phyloP scores from a whole-genome alignment of 371 early-diverging fungal genomes.

The Mucor saturninus region DNA sequence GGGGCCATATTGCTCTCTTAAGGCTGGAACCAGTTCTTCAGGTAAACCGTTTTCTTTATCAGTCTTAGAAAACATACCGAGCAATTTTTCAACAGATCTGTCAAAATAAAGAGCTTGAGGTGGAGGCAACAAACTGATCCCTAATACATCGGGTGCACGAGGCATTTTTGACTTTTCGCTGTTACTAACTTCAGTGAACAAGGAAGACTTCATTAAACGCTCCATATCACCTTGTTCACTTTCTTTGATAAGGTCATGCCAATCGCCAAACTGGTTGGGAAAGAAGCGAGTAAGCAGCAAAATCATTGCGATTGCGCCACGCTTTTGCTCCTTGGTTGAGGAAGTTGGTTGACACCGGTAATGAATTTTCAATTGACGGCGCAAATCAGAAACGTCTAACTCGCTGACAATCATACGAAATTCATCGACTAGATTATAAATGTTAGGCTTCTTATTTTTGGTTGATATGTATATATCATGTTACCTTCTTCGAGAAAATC shows the following conservation, averaged over 20 bases:
- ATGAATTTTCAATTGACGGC: slow-evolving; percentile 79
- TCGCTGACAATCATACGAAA: slow-evolving; percentile 83
- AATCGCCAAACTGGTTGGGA: slow-evolving; percentile 73
- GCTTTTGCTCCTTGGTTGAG: slow-evolving; percentile 68
- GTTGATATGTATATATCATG: not conserved
- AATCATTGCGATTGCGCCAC: slow-evolving; percentile 76
- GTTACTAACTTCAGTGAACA: slow-evolving; percentile 35
- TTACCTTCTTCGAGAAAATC: slow-evolving; percentile 87
- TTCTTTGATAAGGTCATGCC: slow-evolving; percentile 86
- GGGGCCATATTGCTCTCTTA: slow-evolving; percentile 80
- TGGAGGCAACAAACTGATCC: slow-evolving; percentile 46
- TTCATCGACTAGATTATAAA: slow-evolving; percentile 28
- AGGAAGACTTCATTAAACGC: slow-evolving; percentile 47
- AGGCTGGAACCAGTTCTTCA: slow-evolving; percentile 49
- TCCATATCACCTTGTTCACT: slow-evolving; percentile 79
- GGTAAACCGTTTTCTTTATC: slow-evolving; percentile 72
- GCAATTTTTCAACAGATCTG: slow-evolving; percentile 70
- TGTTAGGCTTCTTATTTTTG: no score
- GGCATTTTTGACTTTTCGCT: slow-evolving; percentile 36
- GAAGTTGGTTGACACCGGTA: slow-evolving; percentile 75
- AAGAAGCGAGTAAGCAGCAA: slow-evolving; percentile 59
- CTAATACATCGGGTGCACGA: slow-evolving; percentile 29
- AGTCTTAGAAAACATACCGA: slow-evolving; percentile 83
- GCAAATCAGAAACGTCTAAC: slow-evolving; percentile 76
- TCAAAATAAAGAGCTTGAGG: slow-evolving; percentile 89